These are phyloP conservation scores for Cucumis hystrix DNA, from an alignment of 306 rosid genomes.

Conservation along the genomic window DNA sequence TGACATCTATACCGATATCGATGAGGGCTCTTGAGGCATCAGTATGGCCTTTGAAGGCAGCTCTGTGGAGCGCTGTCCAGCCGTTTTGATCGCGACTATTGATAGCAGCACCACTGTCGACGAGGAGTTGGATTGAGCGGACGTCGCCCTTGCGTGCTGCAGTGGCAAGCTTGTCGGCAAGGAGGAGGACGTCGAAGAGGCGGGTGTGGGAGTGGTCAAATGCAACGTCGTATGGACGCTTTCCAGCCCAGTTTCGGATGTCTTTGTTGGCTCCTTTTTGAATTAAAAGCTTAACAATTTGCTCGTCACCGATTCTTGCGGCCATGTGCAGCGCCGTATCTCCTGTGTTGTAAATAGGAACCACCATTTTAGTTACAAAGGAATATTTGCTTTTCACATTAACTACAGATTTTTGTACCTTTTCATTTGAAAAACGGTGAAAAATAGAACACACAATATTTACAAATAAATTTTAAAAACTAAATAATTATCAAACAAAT, in stretches of 20 bases:
- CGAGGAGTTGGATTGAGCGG: conserved; percentile 34
- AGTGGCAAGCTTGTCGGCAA: conserved; percentile 47
- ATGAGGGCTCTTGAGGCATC: conserved; percentile 33
- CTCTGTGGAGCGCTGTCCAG: conserved; percentile 76
- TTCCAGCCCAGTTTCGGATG: conserved; percentile 35
- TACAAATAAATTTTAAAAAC: too few species aligned
- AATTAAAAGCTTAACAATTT: conserved; percentile 47
- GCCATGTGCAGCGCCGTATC: conserved; percentile 52
- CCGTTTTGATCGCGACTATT: conserved; percentile 69
- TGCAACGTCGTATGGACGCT: conserved; percentile 50
- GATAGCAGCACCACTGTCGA: conserved; percentile 41
- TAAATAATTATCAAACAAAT: too few species aligned
- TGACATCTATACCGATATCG: conserved; percentile 50
- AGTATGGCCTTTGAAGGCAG: conserved; percentile 50
- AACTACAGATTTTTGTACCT: not conserved
- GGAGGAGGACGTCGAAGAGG: conserved; percentile 44
- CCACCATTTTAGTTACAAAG: not conserved
- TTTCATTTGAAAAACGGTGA: too few species aligned
- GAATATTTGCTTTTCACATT: not conserved
- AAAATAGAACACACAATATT: too few species aligned
- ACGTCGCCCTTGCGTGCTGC: conserved; percentile 65
- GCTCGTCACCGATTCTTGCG: conserved; percentile 53
- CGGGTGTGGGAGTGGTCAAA: conserved; percentile 40
- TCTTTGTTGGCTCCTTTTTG: conserved; percentile 62
- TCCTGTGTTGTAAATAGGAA: not conserved